Evolutionary conservation across 192 early-diverging fungal species (phyloP).

Genomic region (Dissophora globulifera): DNA sequence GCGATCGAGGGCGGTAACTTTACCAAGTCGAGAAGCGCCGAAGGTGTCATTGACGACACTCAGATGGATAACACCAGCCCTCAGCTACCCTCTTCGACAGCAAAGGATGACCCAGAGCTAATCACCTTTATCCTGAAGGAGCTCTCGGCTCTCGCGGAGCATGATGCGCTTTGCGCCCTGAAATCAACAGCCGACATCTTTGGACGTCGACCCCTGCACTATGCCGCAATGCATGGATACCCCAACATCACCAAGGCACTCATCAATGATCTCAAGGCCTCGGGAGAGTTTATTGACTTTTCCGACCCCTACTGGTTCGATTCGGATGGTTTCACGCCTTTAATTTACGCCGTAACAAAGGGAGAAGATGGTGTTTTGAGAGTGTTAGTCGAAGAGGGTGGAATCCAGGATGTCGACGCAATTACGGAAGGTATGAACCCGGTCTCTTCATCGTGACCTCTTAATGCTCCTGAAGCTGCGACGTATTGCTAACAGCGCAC

Average conservation of each 20-base stretch:
- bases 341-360: slow-evolving; percentile 70
- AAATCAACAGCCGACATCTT: slow-evolving; percentile 60
- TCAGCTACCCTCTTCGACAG: not conserved
- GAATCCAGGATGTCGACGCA: slow-evolving; percentile 62
- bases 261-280: slow-evolving; percentile 55
- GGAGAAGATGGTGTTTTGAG: slow-evolving; percentile 60
- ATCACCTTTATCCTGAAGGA: slow-evolving; percentile 52
- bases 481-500: no score
- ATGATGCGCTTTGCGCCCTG: slow-evolving; percentile 31
- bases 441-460: no score
- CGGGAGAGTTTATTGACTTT: slow-evolving; percentile 57
- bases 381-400: slow-evolving; percentile 63
- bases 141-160: slow-evolving; percentile 13
- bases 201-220: slow-evolving; percentile 71
- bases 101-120: slow-evolving; percentile 52
- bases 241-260: slow-evolving; percentile 57
- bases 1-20: slow-evolving; percentile 60
- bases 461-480: not conserved
- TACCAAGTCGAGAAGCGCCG: slow-evolving; percentile 2
- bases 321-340: slow-evolving; percentile 70
- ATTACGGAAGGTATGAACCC: slow-evolving; percentile 29
- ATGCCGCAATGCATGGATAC: slow-evolving; percentile 66
- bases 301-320: slow-evolving; percentile 66
- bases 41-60: not conserved
- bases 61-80: not conserved